Conservation (phyloP, 208 protist genomes). For the Balamuthia mandrillaris region DNA sequence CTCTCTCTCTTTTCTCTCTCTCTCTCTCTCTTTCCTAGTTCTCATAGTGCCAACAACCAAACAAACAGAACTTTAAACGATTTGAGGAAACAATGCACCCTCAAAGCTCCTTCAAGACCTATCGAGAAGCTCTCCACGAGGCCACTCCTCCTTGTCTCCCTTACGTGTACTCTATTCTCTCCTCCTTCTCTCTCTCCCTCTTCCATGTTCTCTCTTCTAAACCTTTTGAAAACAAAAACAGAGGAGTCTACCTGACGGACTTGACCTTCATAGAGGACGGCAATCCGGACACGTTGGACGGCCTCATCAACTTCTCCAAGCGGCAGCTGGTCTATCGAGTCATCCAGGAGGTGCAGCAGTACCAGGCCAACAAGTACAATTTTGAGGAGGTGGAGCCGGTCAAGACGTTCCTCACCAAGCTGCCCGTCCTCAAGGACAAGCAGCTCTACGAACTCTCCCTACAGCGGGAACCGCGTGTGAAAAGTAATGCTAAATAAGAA, state of each 20-base stretch:
- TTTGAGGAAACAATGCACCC: constrained; percentile 45
- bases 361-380: constrained; percentile 31
- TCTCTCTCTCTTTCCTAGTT: neutral
- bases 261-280: constrained; percentile 71
- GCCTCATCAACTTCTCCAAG: constrained; percentile 48
- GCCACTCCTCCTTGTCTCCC: constrained; percentile 49
- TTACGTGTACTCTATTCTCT: constrained; percentile 39
- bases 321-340: constrained; percentile 26
- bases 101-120: constrained; percentile 46
- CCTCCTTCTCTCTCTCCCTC: neutral
- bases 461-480: constrained; percentile 27
- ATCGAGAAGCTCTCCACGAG: constrained; percentile 43
- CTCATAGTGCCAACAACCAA: neutral
- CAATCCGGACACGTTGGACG: constrained; percentile 44
- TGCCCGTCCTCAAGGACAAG: constrained; percentile 9
- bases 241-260: constrained; percentile 62
- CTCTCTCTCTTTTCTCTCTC: neutral
- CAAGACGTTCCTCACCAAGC: constrained; percentile 29
- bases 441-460: constrained; percentile 39
- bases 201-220: neutral
- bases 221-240: neutral
- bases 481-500: too few relatives aligned
- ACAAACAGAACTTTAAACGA: constrained; percentile 21
- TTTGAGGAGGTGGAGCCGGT: constrained; percentile 4
- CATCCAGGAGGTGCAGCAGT: constrained; percentile 43